Conservation (phyloP, 495 filamentous ascomycete species). For the Penicillium goetzii region DNA sequence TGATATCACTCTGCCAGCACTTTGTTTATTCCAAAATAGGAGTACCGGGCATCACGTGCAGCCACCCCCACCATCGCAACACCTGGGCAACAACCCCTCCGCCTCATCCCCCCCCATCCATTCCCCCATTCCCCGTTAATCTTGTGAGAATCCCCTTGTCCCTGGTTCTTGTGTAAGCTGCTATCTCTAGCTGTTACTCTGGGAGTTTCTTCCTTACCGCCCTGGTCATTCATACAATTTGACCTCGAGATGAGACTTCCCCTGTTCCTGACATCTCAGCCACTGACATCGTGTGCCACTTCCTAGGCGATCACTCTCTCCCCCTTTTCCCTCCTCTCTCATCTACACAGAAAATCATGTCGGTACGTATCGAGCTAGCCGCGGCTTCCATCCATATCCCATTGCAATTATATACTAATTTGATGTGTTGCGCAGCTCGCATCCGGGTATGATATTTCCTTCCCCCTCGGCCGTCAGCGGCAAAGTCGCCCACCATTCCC, state of each 20-base stretch:
- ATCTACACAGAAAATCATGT: constrained; percentile 44
- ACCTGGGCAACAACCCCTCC: constrained; percentile 46
- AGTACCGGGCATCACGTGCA: constrained; percentile 40
- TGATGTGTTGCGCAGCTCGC: constrained; percentile 41
- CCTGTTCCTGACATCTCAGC: constrained; percentile 20
- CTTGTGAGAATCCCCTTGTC: constrained; percentile 27
- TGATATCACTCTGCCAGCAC: not conserved
- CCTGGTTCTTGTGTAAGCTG: constrained; percentile 25
- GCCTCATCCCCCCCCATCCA: constrained; percentile 42
- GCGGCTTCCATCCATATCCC: constrained; percentile 6
- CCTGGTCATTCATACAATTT: not conserved
- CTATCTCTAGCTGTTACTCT: constrained; percentile 12
- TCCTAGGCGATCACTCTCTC: constrained; percentile 33
- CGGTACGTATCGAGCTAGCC: constrained; percentile 34
- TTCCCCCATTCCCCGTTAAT: constrained; percentile 33
- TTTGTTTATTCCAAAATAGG: constrained; percentile 26
- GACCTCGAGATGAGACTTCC: not conserved
- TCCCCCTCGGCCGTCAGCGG: constrained; percentile 14
- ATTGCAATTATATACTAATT: constrained; percentile 20
- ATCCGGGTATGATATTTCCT: constrained; percentile 44
- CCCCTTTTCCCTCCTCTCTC: constrained; percentile 29
- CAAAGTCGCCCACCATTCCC: constrained; percentile 1
- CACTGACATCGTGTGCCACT: constrained; percentile 41
- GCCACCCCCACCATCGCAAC: constrained; percentile 38
- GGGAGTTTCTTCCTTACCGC: not conserved